These are phyloP conservation scores for Epichloe scottii DNA, from an alignment of 2,329 filamentous ascomycete genomes.

Conservation along the genomic window DNA sequence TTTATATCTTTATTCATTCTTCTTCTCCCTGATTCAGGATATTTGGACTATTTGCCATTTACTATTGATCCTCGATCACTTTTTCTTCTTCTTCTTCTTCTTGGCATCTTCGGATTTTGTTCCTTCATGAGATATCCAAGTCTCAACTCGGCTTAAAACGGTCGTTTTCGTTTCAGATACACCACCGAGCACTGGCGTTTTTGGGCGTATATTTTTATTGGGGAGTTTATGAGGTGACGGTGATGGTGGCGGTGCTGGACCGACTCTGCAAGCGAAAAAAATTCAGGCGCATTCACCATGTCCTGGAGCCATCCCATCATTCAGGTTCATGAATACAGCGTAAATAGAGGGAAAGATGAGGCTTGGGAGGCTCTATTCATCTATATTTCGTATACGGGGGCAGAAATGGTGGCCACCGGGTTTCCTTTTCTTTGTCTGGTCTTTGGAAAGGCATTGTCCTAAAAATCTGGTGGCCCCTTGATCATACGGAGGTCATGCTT, in stretches of 20 bases:
- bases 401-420: background rate
- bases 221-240: background rate
- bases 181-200: constrained; percentile 21
- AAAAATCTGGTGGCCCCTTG: too few relatives aligned
- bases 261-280: background rate
- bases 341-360: background rate
- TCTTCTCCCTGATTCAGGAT: background rate
- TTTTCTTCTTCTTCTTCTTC: constrained; percentile 13
- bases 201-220: background rate
- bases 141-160: background rate
- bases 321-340: background rate
- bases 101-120: background rate
- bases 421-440: background rate
- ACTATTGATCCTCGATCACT: constrained; percentile 5
- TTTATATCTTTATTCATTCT: constrained; percentile 1
- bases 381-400: background rate
- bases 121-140: background rate
- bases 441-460: background rate
- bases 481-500: too few relatives aligned
- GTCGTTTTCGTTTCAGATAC: constrained; percentile 2
- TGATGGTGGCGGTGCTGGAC: background rate
- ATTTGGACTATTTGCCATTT: background rate
- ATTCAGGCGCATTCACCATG: background rate
- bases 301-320: background rate
- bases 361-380: background rate